phyloP scores from a whole-genome alignment of 2,329 filamentous ascomycete species.

The Coniochaeta ligniaria region DNA sequence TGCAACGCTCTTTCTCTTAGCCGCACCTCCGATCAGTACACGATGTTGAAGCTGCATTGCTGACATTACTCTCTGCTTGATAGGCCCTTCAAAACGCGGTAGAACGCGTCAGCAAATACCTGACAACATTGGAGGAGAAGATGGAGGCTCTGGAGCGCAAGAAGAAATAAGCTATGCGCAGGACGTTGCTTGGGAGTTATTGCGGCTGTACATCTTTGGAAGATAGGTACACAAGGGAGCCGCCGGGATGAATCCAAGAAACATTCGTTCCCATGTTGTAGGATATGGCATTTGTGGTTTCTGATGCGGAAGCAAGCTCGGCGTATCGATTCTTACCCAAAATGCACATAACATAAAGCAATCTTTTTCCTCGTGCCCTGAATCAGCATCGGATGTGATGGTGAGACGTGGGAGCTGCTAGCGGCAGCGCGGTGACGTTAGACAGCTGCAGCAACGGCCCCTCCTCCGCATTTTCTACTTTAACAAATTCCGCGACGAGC shows the following conservation, averaged over 20 bases:
- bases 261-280: background rate
- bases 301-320: background rate
- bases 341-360: background rate
- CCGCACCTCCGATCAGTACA: background rate
- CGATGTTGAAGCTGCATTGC: background rate
- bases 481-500: background rate
- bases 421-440: background rate
- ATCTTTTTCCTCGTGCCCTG: background rate
- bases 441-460: background rate
- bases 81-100: slow-evolving; percentile 85
- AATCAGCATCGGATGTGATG: background rate
- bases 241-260: background rate
- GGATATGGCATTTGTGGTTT: background rate
- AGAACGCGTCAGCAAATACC: slow-evolving; percentile 76
- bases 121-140: slow-evolving; percentile 75
- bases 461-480: background rate
- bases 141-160: slow-evolving; percentile 58
- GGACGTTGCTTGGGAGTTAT: background rate
- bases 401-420: background rate
- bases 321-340: background rate
- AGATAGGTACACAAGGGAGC: background rate
- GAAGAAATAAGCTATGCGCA: slow-evolving; percentile 47
- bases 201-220: background rate
- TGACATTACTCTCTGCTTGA: slow-evolving; percentile 3
- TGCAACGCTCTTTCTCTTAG: slow-evolving; percentile 13